Conservation (phyloP, 441 rosid species). For the Euphorbia celastroides region DNA sequence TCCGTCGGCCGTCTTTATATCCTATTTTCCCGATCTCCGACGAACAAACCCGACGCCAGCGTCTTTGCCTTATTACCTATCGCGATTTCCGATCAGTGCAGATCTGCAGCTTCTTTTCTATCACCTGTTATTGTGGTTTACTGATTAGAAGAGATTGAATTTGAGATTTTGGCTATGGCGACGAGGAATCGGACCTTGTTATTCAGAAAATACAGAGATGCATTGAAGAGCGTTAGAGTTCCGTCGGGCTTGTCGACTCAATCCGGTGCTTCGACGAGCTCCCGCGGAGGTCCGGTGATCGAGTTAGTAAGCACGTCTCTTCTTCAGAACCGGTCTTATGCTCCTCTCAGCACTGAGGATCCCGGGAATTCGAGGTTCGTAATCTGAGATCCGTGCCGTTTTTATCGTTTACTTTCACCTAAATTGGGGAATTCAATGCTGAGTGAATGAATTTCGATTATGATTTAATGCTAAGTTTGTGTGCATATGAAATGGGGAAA, state of each 20-base stretch:
- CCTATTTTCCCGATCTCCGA: constrained; percentile 19
- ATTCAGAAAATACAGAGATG: constrained; percentile 72
- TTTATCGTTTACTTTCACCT: background rate
- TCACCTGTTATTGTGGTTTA: constrained; percentile 4
- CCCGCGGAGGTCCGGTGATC: constrained; percentile 57
- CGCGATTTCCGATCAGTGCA: constrained; percentile 1
- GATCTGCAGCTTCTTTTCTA: constrained; percentile 13
- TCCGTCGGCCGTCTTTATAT: background rate
- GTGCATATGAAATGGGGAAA: background rate
- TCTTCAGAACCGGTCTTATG: constrained; percentile 54
- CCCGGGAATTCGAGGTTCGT: constrained; percentile 73
- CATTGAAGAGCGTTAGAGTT: constrained; percentile 75
- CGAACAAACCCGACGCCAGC: constrained; percentile 19
- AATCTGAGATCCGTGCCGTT: constrained; percentile 6
- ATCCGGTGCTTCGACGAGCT: constrained; percentile 25
- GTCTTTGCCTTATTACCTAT: background rate
- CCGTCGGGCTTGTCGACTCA: constrained; percentile 45
- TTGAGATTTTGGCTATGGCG: constrained; percentile 45
- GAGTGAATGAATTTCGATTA: background rate
- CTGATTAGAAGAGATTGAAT: background rate
- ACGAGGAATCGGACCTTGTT: constrained; percentile 67
- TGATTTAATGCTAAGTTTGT: background rate
- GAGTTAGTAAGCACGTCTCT: constrained; percentile 84
- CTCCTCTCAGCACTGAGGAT: constrained; percentile 87
- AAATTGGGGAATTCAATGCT: background rate